These are phyloP conservation scores for Hanseniaspora nectarophila DNA, from an alignment of 805 yeast species.

Conservation along the genomic window DNA sequence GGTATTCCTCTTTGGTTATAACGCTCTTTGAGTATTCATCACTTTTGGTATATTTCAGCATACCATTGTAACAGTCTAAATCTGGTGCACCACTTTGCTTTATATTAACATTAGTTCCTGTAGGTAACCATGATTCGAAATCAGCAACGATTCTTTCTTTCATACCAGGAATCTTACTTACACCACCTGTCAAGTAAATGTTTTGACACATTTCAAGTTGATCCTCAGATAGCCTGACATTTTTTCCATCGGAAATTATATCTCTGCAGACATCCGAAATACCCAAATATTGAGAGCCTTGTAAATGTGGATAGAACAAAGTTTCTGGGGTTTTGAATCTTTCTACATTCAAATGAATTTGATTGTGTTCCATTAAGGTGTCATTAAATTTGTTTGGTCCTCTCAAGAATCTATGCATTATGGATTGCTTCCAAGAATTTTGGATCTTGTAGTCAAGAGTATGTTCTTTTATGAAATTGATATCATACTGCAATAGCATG, in stretches of 20 bases:
- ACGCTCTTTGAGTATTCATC: constrained; percentile 37
- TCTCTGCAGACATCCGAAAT: constrained; percentile 65
- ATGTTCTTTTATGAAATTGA: constrained; percentile 74
- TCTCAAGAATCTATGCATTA: constrained; percentile 69
- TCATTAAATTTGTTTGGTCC: constrained; percentile 45
- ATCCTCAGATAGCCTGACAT: constrained; percentile 35
- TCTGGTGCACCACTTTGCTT: constrained; percentile 55
- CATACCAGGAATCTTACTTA: constrained; percentile 52
- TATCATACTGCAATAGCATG: constrained; percentile 68
- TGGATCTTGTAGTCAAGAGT: constrained; percentile 70
- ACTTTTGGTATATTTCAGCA: constrained; percentile 63
- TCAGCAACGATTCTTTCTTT: constrained; percentile 58
- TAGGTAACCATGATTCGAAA: constrained; percentile 59
- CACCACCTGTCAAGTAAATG: constrained; percentile 80
- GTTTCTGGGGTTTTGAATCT: constrained; percentile 87
- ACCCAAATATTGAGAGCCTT: constrained; percentile 94
- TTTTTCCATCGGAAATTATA: constrained; percentile 43
- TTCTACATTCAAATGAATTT: constrained; percentile 81
- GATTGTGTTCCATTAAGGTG: constrained; percentile 54
- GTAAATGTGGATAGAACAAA: constrained; percentile 81
- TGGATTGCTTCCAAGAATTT: constrained; percentile 54
- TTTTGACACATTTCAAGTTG: constrained; percentile 35
- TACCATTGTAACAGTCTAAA: constrained; percentile 86
- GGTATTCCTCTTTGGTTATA: constrained; percentile 61
- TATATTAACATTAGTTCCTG: constrained; percentile 48